A percentile compares a stretch with the other conserved stretches of the same genome.
Conservation (phyloP, 495 filamentous ascomycete species). For the Thozetella sp. region DNA sequence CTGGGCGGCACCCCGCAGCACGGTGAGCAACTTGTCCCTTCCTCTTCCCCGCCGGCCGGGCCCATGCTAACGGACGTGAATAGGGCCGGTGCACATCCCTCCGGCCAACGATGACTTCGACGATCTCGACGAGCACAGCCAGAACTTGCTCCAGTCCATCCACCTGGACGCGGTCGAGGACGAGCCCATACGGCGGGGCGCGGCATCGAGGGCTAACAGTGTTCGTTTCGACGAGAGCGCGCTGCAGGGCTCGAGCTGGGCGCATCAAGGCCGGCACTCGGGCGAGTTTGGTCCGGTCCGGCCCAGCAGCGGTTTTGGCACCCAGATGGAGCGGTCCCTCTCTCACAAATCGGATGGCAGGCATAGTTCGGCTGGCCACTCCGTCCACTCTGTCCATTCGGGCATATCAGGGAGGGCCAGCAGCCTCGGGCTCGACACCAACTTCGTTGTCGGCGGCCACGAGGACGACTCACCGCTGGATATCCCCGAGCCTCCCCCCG, state of each 20-base stretch:
- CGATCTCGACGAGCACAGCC: constrained; percentile 79
- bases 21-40: constrained; percentile 52
- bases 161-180: constrained; percentile 74
- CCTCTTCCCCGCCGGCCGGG: constrained; percentile 5
- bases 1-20: constrained; percentile 79
- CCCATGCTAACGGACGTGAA: constrained; percentile 21
- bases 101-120: constrained; percentile 72
- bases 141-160: constrained; percentile 70
- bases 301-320: constrained; percentile 79
- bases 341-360: constrained; percentile 98
- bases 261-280: constrained; percentile 76
- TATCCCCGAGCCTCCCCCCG: constrained; percentile 74
- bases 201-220: constrained; percentile 90
- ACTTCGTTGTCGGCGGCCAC: constrained; percentile 63
- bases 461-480: constrained; percentile 66
- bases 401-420: constrained; percentile 74
- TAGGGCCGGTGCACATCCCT: constrained; percentile 76
- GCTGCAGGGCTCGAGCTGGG: constrained; percentile 82
- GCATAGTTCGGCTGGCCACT: constrained; percentile 87
- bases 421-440: constrained; percentile 79
- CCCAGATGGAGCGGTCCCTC: constrained; percentile 83
- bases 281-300: constrained; percentile 77
- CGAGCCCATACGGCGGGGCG: constrained; percentile 80
- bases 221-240: constrained; percentile 99
- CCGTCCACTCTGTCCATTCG: constrained; percentile 67